Evolutionary conservation across 768 basidiomycete species (phyloP), one percentile per base, ranked within the genome.

Genomic region (Tricholoma flavovirens): DNA sequence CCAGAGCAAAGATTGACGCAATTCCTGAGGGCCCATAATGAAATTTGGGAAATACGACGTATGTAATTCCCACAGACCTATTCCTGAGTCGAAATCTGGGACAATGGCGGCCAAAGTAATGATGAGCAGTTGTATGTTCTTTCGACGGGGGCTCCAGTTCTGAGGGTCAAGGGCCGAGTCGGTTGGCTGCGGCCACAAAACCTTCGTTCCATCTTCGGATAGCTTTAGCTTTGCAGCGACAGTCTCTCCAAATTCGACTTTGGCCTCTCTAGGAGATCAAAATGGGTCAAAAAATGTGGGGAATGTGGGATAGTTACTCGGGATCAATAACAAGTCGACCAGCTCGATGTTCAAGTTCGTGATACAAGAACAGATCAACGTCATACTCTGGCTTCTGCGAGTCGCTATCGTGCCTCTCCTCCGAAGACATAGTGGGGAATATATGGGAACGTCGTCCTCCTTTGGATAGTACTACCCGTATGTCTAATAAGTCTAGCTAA

Each of bases 151-250:
- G 17, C 74, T 71, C 83, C 83, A 84, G 51, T 74, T 73, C 69
- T 82, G 70, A 0, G 67, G 64, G 49, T 65, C 62, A 15, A 60
- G 60, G 0, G 68, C 67, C 3, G 67, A 66, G 54, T 73, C 71
- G 4, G 70, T 73, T 1, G 83, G 83, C 65, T 84, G 83, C 9
- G 83, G 83, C 81, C 83, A 84, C 1, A 86, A 71, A 17, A 84
- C 76, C 55, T 76, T 81, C 29, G 72, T 76, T 1, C 82, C 82
- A 46, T 82, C 78, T 15, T 57, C 55, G 1, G 81, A 76, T 2
- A 81, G 69, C 66, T 84, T 84, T 51, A 84, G 69, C 49, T 66
- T 72, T 21, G 74, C 69, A 6, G 83, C 82, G 45, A 81, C 60
- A 10, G 64, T 67, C 15, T 80, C 78, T 21, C 83, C 83, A 56